Percentiles rank a stretch among this genome's conserved stretches.
phyloP scores from a whole-genome alignment of 805 yeast genomes.

The Starmerella apicola region DNA sequence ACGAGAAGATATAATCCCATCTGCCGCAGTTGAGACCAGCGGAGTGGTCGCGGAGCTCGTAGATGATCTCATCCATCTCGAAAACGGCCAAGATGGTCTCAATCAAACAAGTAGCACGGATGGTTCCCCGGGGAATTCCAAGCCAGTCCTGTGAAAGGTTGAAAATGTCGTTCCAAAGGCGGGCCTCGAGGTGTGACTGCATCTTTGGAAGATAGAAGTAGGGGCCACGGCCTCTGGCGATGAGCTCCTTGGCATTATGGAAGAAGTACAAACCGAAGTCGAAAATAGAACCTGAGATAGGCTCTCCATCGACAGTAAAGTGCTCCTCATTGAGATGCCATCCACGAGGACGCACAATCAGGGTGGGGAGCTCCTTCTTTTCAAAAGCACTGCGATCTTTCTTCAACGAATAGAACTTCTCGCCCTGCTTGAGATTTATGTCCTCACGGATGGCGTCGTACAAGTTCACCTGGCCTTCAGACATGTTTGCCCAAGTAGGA shows the following conservation, averaged over 20 bases:
- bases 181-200: constrained; percentile 67
- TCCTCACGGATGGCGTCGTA: constrained; percentile 55
- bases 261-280: constrained; percentile 61
- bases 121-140: constrained; percentile 53
- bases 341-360: constrained; percentile 49
- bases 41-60: constrained; percentile 57
- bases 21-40: constrained; percentile 67
- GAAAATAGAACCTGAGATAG: constrained; percentile 51
- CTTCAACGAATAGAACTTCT: constrained; percentile 41
- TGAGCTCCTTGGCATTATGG: constrained; percentile 51
- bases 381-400: constrained; percentile 30
- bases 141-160: constrained; percentile 51
- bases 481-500: constrained; percentile 57
- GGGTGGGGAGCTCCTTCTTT: constrained; percentile 38
- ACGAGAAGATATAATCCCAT: constrained; percentile 66
- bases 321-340: constrained; percentile 65
- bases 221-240: constrained; percentile 51
- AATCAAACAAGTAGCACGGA: constrained; percentile 58
- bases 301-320: constrained; percentile 53
- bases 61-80: constrained; percentile 69
- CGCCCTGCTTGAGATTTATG: constrained; percentile 31
- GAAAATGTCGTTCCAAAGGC: constrained; percentile 64
- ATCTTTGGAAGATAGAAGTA: constrained; percentile 64
- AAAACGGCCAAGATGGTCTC: constrained; percentile 64
- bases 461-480: constrained; percentile 57